Percentiles rank a stretch among this genome's conserved stretches.
Conservation (phyloP, 192 early-diverging fungal species). For the Gryganskiella cystojenkinii region DNA sequence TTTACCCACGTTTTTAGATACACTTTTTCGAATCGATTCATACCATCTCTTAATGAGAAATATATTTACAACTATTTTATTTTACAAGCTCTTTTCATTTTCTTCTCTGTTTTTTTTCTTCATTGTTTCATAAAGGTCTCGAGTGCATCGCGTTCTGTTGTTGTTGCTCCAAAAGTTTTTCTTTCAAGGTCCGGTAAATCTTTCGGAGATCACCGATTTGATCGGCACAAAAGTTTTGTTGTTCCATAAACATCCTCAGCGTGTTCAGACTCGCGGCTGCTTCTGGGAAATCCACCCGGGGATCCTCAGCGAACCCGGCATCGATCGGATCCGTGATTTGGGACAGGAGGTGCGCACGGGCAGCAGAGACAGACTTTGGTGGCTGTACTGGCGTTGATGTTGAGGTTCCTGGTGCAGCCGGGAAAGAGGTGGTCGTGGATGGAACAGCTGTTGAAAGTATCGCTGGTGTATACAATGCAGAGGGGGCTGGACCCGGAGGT, state of each 20-base stretch:
- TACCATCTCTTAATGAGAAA: too few species aligned
- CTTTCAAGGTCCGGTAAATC: conserved; percentile 23
- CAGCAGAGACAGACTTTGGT: not conserved
- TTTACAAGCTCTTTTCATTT: too few species aligned
- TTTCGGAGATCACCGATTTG: conserved; percentile 12
- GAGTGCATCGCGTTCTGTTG: too few species aligned
- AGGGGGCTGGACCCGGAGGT: not conserved
- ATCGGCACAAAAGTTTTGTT: conserved; percentile 17
- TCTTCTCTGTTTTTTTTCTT: too few species aligned
- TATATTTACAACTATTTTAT: too few species aligned
- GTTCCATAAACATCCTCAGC: conserved; percentile 40
- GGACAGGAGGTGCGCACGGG: conserved; percentile 14
- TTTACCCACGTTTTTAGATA: too few species aligned
- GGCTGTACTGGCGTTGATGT: not conserved
- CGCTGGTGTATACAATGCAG: not conserved
- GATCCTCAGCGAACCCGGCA: conserved; percentile 17
- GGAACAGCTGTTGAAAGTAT: not conserved
- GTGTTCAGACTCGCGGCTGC: conserved; percentile 26
- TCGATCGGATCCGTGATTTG: conserved; percentile 21
- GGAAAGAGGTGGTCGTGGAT: too few species aligned
- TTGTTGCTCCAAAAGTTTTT: conserved; percentile 16
- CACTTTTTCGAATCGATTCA: too few species aligned
- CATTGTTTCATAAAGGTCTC: too few species aligned
- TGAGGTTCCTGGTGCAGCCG: not conserved
- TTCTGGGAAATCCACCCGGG: conserved; percentile 26